Evolutionary conservation across 1,139 yeast genomes (phyloP).

Genomic region (Sugiyamaella xylanicola): DNA sequence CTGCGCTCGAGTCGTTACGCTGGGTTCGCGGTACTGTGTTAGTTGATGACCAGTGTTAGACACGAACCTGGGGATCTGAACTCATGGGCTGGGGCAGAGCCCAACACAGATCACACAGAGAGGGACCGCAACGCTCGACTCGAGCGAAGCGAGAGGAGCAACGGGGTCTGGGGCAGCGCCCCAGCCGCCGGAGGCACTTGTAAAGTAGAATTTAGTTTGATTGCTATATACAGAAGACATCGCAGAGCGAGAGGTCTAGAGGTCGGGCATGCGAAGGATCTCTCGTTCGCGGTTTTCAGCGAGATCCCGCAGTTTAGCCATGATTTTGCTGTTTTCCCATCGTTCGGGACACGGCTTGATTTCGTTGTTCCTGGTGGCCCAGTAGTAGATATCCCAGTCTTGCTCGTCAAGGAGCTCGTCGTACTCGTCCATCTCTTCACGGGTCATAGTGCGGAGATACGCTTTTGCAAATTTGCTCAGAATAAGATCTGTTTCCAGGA

Average conservation of each 20-base stretch:
- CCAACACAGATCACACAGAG: background rate
- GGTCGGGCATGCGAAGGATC: constrained; percentile 83
- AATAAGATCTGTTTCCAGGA: constrained; percentile 85
- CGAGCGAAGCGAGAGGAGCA: background rate
- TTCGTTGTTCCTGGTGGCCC: constrained; percentile 86
- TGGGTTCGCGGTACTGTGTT: no score
- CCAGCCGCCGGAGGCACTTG: background rate
- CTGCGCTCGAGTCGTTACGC: constrained; percentile 1
- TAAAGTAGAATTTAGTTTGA: background rate
- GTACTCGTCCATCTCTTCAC: constrained; percentile 77
- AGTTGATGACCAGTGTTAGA: no score
- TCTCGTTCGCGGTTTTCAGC: constrained; percentile 73
- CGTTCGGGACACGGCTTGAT: constrained; percentile 83
- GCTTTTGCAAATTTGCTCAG: constrained; percentile 83
- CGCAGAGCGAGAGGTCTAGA: constrained; percentile 33
- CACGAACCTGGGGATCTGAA: no score
- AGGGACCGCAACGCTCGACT: background rate
- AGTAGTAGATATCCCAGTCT: constrained; percentile 98
- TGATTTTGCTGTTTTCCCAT: constrained; percentile 71
- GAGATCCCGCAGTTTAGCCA: constrained; percentile 67
- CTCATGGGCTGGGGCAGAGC: background rate
- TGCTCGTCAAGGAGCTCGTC: constrained; percentile 85
- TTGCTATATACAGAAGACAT: constrained; percentile 1
- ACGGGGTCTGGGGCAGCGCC: background rate
- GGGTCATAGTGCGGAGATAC: constrained; percentile 60